Evolutionary conservation across 73 alveolate genomes (phyloP).

Genomic region (Paramecium biaurelia): DNA sequence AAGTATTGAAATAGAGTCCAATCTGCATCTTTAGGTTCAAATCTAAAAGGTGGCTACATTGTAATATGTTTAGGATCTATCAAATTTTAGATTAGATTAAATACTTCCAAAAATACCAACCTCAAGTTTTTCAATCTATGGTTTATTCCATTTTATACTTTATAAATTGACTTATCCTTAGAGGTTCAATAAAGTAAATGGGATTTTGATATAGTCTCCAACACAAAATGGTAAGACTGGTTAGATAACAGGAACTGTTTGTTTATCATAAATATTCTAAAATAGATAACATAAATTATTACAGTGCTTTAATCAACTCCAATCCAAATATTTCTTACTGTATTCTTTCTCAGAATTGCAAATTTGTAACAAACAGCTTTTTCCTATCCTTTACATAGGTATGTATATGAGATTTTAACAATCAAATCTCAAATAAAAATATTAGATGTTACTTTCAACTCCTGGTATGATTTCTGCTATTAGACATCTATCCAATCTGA

Average conservation of each 20-base stretch:
- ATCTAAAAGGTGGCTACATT: conserved; percentile 11
- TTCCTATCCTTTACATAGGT: neutral
- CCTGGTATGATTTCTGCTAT: neutral
- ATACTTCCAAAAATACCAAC: neutral
- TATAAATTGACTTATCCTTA: neutral
- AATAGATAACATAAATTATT: neutral
- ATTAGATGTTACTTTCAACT: neutral
- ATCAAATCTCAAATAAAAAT: neutral
- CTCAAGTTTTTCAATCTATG: conserved; percentile 1
- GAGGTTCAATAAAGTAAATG: neutral
- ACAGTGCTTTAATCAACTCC: conserved; percentile 33
- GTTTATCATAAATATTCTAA: conserved; percentile 29
- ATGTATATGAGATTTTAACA: neutral
- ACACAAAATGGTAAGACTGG: conserved; percentile 1
- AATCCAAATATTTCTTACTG: neutral
- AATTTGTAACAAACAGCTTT: neutral
- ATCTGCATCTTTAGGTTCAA: conserved; percentile 4
- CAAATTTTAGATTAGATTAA: neutral
- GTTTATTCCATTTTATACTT: neutral
- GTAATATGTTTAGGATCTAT: neutral
- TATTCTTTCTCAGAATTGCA: neutral
- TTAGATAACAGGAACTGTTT: neutral
- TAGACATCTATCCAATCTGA: neutral
- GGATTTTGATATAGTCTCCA: neutral
- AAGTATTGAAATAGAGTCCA: conserved; percentile 1